Evolutionary conservation across 23 red algal genomes (phyloP).

Genomic region (Gracilariopsis chorda): DNA sequence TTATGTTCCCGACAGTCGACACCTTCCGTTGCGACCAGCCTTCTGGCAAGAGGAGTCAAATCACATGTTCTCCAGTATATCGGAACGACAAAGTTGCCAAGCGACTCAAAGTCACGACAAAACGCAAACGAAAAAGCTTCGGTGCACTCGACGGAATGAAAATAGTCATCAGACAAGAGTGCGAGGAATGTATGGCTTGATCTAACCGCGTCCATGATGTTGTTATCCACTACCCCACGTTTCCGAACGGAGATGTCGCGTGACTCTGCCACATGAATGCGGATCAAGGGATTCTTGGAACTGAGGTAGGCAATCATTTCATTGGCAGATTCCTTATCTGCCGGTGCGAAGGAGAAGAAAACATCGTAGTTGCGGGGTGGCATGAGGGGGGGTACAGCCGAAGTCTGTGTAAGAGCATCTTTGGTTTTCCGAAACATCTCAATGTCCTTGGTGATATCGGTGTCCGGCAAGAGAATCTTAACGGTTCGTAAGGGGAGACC

Average conservation of each 20-base stretch:
- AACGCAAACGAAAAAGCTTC: slow-evolving; percentile 87
- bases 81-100: slow-evolving; percentile 88
- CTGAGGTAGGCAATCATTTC: slow-evolving; percentile 80
- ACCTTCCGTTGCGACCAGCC: slow-evolving; percentile 80
- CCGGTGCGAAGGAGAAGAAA: slow-evolving; percentile 76
- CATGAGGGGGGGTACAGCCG: not conserved
- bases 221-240: slow-evolving; percentile 76
- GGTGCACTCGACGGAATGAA: slow-evolving; percentile 84
- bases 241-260: slow-evolving; percentile 70
- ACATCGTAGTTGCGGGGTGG: slow-evolving; percentile 58
- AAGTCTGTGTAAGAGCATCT: slow-evolving; percentile 5
- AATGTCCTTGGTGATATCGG: slow-evolving; percentile 85
- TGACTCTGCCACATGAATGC: slow-evolving; percentile 71
- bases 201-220: slow-evolving; percentile 79
- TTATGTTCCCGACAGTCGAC: slow-evolving; percentile 74
- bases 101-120: slow-evolving; percentile 83
- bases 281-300: slow-evolving; percentile 64
- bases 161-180: slow-evolving; percentile 82
- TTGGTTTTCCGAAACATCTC: slow-evolving; percentile 62
- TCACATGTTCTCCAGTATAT: slow-evolving; percentile 82
- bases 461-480: slow-evolving; percentile 88
- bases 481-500: slow-evolving; percentile 81
- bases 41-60: slow-evolving; percentile 71
- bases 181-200: slow-evolving; percentile 71
- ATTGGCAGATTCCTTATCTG: slow-evolving; percentile 66